phyloP scores from a whole-genome alignment of 768 basidiomycete species.

The Clavaria fumosa region DNA sequence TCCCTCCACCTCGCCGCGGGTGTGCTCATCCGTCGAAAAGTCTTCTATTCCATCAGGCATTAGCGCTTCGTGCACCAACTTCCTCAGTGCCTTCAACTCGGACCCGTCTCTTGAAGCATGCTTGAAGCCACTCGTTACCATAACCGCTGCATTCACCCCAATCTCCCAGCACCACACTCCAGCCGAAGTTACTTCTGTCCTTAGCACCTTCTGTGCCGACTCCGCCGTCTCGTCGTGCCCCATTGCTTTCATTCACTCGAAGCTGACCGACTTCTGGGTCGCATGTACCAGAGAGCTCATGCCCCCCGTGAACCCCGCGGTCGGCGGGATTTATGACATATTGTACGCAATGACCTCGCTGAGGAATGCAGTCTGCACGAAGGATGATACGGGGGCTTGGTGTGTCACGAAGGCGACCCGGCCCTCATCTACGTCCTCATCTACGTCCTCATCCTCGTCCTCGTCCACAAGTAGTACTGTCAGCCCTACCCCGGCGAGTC shows the following conservation, averaged over 20 bases:
- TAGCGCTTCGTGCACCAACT: conserved; percentile 35
- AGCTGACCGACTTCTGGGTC: conserved; percentile 54
- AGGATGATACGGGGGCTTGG: conserved; percentile 53
- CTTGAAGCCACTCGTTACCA: conserved; percentile 42
- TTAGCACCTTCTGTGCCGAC: conserved; percentile 40
- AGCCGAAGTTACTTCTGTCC: conserved; percentile 31
- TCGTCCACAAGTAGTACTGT: too few species aligned
- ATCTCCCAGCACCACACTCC: conserved; percentile 26
- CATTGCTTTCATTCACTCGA: conserved; percentile 37
- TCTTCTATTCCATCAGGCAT: conserved; percentile 58
- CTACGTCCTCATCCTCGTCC: conserved; percentile 2
- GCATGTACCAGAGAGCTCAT: conserved; percentile 63
- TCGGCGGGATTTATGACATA: conserved; percentile 61
- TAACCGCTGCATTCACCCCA: conserved; percentile 40
- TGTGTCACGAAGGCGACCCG: conserved; percentile 42
- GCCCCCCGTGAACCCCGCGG: conserved; percentile 26
- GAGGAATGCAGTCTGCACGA: conserved; percentile 52
- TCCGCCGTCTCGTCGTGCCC: conserved; percentile 35
- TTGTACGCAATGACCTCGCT: conserved; percentile 62
- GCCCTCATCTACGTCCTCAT: conserved; percentile 14
- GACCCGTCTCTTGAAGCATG: conserved; percentile 45
- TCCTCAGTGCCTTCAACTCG: conserved; percentile 46
- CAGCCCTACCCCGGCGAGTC: too few species aligned
- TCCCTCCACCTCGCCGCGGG: conserved; percentile 4
- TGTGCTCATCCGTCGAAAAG: conserved; percentile 19